Evolutionary conservation across 768 basidiomycete genomes (phyloP), one percentile per base, ranked within the genome.

Genomic region (Thelephora ganbajun): DNA sequence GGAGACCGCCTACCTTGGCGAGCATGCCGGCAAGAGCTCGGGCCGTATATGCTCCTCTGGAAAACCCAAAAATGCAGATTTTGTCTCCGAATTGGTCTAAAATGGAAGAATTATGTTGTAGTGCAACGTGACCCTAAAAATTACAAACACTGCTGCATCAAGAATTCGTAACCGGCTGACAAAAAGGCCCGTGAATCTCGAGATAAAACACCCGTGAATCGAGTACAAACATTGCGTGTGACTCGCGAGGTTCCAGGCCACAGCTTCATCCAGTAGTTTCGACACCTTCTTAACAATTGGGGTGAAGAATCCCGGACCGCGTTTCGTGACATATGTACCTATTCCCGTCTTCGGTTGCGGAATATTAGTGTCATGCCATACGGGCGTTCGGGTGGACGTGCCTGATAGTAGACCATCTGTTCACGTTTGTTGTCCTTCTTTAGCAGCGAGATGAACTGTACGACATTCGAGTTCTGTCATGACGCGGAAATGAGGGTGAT

Each of bases 61-160:
- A 80, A 59, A 84, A 83, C 0, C 80, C 80, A 52, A 81, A 80
- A 34, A 83, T 68, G 52, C 70, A 80, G 12, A 83, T 76, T 50
- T 67, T 68, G 60, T 83, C 79, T 22, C 75, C 76, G 13, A 62
- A 56, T 4, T 62, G 62, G 51, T 74, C 73, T 74, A 42, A 11
- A 48, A 19, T 47, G n/a, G 30, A 14, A 23, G 19, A 50, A 35
- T 11, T 44, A 48, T 33, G 22, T 35, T 33, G 6, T 39, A 14
- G 43, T 41, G 14, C 34, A 43, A 18, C 18, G 6, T 30, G 30
- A 16, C 33, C 44, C 30, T 22, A 26, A 6, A 16, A 13, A n/a
- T 7, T 12, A 51, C 67, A 33, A 57, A 72, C 71, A 77, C 50
- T 75, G 74, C 47, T 74, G 67, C 76, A 78, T 78, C 11, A 78